Percentiles rank a stretch among this genome's conserved stretches.
Conservation (phyloP, 176 grass and related monocot genomes). For the Otatea glauca region DNA sequence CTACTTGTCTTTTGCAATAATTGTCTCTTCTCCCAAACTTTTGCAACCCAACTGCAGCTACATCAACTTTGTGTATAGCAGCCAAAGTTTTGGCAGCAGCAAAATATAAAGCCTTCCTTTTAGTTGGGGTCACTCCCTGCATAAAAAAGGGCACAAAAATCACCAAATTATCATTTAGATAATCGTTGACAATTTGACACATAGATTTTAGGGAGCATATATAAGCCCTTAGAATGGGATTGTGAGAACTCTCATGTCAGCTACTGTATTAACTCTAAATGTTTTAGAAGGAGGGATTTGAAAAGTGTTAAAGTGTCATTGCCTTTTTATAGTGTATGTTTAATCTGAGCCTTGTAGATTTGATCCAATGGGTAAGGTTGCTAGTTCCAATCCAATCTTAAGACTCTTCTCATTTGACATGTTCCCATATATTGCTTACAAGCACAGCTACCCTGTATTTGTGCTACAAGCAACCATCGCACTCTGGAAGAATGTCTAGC, state of each 20-base stretch:
- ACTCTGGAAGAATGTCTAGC: background rate
- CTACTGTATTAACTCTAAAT: constrained; percentile 17
- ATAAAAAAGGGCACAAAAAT: constrained; percentile 28
- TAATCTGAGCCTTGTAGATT: background rate
- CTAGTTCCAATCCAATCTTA: background rate
- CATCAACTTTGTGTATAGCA: constrained; percentile 76
- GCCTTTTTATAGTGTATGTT: background rate
- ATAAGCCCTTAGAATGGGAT: background rate
- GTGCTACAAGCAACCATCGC: background rate
- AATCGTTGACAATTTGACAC: background rate
- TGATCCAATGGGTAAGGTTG: background rate
- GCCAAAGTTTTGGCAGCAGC: constrained; percentile 72
- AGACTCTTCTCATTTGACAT: background rate
- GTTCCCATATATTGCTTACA: constrained; percentile 4
- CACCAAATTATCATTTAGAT: constrained; percentile 1
- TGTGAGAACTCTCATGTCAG: background rate
- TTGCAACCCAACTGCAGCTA: constrained; percentile 70
- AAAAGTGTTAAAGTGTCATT: background rate
- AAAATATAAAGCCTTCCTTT: constrained; percentile 70
- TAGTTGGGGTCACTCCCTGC: constrained; percentile 63
- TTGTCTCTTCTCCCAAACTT: constrained; percentile 90
- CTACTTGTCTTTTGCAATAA: constrained; percentile 96
- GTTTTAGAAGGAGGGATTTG: background rate
- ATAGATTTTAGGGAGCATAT: constrained; percentile 7
- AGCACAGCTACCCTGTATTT: background rate